Evolutionary conservation across 495 filamentous ascomycete genomes (phyloP).

Genomic region (Neurospora cerealis): DNA sequence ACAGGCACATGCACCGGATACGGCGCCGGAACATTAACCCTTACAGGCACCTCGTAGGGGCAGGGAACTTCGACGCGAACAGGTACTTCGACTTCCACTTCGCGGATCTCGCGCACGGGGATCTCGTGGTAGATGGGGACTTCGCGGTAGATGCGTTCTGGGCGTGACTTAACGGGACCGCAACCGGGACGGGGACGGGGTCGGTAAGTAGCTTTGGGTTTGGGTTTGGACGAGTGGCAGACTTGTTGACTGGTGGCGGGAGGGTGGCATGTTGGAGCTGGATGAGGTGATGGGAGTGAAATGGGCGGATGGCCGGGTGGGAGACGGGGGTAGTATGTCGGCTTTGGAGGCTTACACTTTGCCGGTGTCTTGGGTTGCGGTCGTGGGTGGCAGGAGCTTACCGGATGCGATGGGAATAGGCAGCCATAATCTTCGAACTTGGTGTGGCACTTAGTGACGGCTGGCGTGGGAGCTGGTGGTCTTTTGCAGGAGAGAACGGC

Average conservation of each 20-base stretch:
- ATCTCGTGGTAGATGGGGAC: not conserved
- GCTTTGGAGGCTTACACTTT: not conserved
- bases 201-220: not conserved
- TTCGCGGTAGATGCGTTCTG: not conserved
- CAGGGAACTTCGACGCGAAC: not conserved
- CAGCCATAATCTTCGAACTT: not conserved
- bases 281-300: not conserved
- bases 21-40: not conserved
- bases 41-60: not conserved
- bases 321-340: not conserved
- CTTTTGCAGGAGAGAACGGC: not conserved
- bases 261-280: not conserved
- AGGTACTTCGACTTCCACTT: not conserved
- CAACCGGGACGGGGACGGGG: not conserved
- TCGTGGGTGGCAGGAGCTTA: not conserved
- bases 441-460: not conserved
- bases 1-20: not conserved
- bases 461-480: not conserved
- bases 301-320: not conserved
- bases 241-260: not conserved
- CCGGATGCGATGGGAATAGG: not conserved
- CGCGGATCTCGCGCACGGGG: not conserved
- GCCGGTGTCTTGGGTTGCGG: not conserved
- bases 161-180: not conserved
- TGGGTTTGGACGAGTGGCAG: not conserved